Conservation (phyloP, 1,284 basidiomycete genomes). For the Sphaerobolus stellatus region DNA sequence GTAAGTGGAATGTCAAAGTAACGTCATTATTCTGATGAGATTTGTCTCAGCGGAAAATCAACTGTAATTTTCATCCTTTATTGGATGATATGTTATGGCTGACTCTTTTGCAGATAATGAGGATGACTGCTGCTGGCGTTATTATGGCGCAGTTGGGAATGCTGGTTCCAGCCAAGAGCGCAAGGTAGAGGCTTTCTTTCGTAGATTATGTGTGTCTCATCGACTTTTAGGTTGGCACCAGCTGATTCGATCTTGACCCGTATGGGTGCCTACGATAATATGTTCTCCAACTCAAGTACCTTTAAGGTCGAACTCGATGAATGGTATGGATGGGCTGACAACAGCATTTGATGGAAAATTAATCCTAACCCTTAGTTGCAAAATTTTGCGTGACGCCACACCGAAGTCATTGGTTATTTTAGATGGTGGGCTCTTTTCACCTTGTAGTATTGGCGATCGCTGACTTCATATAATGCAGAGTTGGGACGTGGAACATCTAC, state of each 20-base stretch:
- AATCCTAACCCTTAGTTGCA: conserved; percentile 59
- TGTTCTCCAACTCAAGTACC: conserved; percentile 93
- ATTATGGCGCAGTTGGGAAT: conserved; percentile 99
- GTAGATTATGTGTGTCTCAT: background rate
- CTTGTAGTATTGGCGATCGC: background rate
- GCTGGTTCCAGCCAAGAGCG: conserved; percentile 85
- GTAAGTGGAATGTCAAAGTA: conserved; percentile 41
- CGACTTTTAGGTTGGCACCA: conserved; percentile 66
- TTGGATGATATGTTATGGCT: conserved; percentile 4
- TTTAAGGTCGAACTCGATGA: conserved; percentile 98
- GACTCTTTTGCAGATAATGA: conserved; percentile 59
- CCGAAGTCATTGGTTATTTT: conserved; percentile 90
- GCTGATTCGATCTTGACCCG: conserved; percentile 94
- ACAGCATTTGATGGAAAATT: background rate
- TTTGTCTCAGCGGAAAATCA: conserved; percentile 69
- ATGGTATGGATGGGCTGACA: conserved; percentile 51
- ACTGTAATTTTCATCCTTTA: conserved; percentile 46
- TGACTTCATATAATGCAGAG: conserved; percentile 48
- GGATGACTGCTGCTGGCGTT: conserved; percentile 96
- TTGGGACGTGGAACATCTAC: conserved; percentile 87
- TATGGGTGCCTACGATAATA: conserved; percentile 98
- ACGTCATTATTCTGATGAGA: conserved; percentile 1
- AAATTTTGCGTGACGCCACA: conserved; percentile 88
- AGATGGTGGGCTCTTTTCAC: conserved; percentile 62
- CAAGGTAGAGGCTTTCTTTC: conserved; percentile 51